These are phyloP conservation scores for Scheffersomyces parashehatae DNA, from an alignment of 1,139 yeast species.

Conservation along the genomic window DNA sequence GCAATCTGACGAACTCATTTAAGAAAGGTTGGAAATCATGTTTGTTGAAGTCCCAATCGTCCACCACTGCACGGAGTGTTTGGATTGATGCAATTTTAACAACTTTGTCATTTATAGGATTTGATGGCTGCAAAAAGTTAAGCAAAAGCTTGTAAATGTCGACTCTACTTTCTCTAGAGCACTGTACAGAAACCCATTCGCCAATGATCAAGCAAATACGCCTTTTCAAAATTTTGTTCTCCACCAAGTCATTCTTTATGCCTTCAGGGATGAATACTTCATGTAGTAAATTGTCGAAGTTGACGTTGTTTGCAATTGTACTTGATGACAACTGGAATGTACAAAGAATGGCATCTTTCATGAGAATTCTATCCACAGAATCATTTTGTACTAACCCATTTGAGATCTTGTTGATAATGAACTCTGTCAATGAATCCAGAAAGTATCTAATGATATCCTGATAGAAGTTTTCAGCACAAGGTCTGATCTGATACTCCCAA, in stretches of 20 bases:
- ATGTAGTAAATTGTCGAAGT: slow-evolving; percentile 60
- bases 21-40: slow-evolving; percentile 66
- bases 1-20: slow-evolving; percentile 50
- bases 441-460: slow-evolving; percentile 71
- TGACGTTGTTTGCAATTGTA: slow-evolving; percentile 62
- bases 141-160: slow-evolving; percentile 59
- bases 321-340: slow-evolving; percentile 78
- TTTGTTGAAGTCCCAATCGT: slow-evolving; percentile 85
- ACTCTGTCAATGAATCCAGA: slow-evolving; percentile 60
- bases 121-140: slow-evolving; percentile 42
- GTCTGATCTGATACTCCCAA: slow-evolving; percentile 83
- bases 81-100: slow-evolving; percentile 77
- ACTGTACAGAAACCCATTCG: slow-evolving; percentile 77
- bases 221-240: slow-evolving; percentile 67
- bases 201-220: slow-evolving; percentile 73
- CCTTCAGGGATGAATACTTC: slow-evolving; percentile 72
- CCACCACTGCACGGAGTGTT: slow-evolving; percentile 65
- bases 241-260: slow-evolving; percentile 40
- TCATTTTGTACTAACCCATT: slow-evolving; percentile 40
- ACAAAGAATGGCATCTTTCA: slow-evolving; percentile 78
- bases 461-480: slow-evolving; percentile 85
- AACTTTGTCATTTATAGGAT: slow-evolving; percentile 62
- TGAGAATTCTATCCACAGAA: slow-evolving; percentile 52
- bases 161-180: slow-evolving; percentile 59
- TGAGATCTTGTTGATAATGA: slow-evolving; percentile 64